Base-by-base conservation (phyloP, 164 flowering plant genomes). In the Chimonanthus salicifolius region DNA sequence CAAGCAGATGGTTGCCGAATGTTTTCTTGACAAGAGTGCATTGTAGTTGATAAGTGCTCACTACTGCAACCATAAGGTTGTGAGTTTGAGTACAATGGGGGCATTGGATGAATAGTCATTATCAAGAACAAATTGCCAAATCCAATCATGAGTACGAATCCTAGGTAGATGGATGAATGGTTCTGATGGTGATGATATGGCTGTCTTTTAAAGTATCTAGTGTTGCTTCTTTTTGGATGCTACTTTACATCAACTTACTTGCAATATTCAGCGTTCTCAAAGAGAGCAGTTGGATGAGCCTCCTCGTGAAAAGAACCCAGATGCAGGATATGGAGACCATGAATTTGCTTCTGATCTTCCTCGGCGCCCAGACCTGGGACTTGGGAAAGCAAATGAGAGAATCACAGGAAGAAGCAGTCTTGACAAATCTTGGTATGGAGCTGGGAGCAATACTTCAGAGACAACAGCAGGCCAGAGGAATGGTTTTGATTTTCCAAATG, bases 311-410 rank as follows among this genome's bases (percentile, higher is more conserved):
- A 91, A 88, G 80, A 86, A 60, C 43, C 69, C 75, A 15, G 74
- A 79, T 75, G 67, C 80, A 13, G 74, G 78, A 51, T 86, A 80
- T 82, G 87, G 82, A 33, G 90, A 87, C 68, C 74, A 82, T 78
- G 90, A 84, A 5, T 84, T 76, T 81, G 84, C 77, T 78, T 78
- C 89, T 72, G 90, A 83, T 77, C 58, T 84, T 78, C 77, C 89
- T 47, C 83, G 81, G 75, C 80, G 46, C 71, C 74, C 87, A 77
- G 85, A 80, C 45, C 48, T 78, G 49, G 89, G 82, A 69, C 64
- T 68, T 68, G 85, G 83, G 70, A 88, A 84, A 79, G 72, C 66
- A 6, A 68, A 72, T 73, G 87, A 83, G 51, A 86, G 79, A 85
- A 54, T 70, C 74, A 64, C 76, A 18, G 92, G 79, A 20, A 82